Conservation (phyloP, 2,329 filamentous ascomycete genomes). For the Amauroascus verrucosus region DNA sequence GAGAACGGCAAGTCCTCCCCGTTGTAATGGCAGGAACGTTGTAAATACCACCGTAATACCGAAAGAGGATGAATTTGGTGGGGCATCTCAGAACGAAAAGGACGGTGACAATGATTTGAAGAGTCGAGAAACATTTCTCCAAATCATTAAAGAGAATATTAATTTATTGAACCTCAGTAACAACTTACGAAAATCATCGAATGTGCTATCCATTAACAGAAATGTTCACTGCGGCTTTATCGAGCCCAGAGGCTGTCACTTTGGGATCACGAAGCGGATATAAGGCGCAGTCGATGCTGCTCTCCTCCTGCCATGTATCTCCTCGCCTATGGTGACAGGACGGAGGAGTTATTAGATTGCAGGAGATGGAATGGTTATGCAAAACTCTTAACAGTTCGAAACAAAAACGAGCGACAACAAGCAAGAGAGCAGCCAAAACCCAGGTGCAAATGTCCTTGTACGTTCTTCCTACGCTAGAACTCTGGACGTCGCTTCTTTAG, state of each 20-base stretch:
- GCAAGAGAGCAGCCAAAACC: background rate
- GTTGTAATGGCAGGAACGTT: constrained; percentile 5
- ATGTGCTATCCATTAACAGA: background rate
- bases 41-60: constrained; percentile 13
- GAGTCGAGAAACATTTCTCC: background rate
- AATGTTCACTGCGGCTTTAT: constrained; percentile 11
- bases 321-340: constrained; percentile 43
- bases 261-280: constrained; percentile 25
- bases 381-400: background rate
- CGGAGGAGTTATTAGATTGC: constrained; percentile 60
- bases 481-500: constrained; percentile 54
- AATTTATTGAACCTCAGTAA: background rate
- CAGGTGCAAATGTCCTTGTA: background rate
- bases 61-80: background rate
- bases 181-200: constrained; percentile 1
- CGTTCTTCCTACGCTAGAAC: constrained; percentile 38
- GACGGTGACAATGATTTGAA: background rate
- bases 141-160: background rate
- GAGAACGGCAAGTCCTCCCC: background rate
- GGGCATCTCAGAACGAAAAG: background rate
- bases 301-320: constrained; percentile 66
- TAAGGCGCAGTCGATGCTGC: constrained; percentile 28
- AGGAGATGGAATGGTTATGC: constrained; percentile 40
- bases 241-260: background rate
- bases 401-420: background rate